Evolutionary conservation across 176 grass and related monocot species (phyloP).

Genomic region (Rhynchospora pubera): DNA sequence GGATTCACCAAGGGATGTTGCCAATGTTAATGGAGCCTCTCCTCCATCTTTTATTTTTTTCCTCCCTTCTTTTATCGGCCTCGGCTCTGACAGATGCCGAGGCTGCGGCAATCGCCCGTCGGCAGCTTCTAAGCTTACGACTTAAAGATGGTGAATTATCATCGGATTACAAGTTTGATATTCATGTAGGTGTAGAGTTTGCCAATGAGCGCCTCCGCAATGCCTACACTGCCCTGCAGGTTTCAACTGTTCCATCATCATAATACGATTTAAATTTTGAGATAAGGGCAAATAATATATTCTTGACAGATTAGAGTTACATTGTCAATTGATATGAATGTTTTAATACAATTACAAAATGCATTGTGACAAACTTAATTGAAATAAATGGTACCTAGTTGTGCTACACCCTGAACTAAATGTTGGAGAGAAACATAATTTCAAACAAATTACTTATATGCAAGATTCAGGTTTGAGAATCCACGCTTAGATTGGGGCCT

Average conservation of each 20-base stretch:
- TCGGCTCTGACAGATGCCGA: constrained; percentile 18
- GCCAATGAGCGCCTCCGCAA: constrained; percentile 26
- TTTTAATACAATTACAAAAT: neutral
- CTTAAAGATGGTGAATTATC: constrained; percentile 19
- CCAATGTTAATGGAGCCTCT: constrained; percentile 15
- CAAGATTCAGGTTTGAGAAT: neutral
- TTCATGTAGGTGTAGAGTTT: constrained; percentile 23
- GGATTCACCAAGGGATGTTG: constrained; percentile 18
- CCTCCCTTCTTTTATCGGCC: neutral
- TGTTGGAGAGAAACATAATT: neutral
- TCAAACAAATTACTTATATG: neutral
- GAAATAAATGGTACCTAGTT: neutral
- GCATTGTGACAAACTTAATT: constrained; percentile 5
- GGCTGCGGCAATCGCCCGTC: constrained; percentile 15
- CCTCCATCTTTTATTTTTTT: constrained; percentile 7
- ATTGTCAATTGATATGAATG: neutral
- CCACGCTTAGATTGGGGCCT: neutral
- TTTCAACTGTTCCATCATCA: neutral
- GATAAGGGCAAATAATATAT: neutral
- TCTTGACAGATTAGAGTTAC: neutral
- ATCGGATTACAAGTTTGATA: constrained; percentile 22
- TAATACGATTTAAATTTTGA: neutral
- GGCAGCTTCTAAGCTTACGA: constrained; percentile 24
- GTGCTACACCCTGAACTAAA: neutral
- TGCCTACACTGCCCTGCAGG: constrained; percentile 36